phyloP scores from a whole-genome alignment of 306 rosid genomes.

The Cucurbita moschata region DNA sequence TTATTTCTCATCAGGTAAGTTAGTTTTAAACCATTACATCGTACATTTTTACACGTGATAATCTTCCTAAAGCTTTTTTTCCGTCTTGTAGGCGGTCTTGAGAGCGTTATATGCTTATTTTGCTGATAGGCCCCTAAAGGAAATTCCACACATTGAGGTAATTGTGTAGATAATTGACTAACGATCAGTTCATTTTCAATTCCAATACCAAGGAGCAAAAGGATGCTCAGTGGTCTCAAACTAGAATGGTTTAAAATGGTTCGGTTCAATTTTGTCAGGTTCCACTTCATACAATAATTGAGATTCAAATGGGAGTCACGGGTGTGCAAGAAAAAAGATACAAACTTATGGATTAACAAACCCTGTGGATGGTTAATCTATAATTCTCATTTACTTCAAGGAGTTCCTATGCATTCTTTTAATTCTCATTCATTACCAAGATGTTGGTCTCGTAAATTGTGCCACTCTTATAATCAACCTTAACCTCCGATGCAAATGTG shows the following conservation, averaged over 20 bases:
- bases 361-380: background rate
- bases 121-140: conserved; percentile 92
- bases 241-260: background rate
- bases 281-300: conserved; percentile 94
- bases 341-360: conserved; percentile 70
- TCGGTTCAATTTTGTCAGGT: conserved; percentile 33
- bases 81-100: conserved; percentile 70
- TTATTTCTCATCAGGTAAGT: conserved; percentile 86
- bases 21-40: background rate
- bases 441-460: conserved; percentile 7
- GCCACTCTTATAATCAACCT: background rate
- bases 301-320: conserved; percentile 97
- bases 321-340: conserved; percentile 97
- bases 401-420: conserved; percentile 18
- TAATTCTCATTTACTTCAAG: background rate
- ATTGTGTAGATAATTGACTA: background rate
- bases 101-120: conserved; percentile 94
- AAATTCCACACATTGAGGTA: conserved; percentile 96
- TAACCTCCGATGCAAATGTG: background rate
- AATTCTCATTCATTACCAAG: conserved; percentile 21
- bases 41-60: background rate
- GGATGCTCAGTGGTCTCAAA: background rate
- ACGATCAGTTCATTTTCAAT: background rate
- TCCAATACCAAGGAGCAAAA: background rate
- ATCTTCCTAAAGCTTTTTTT: conserved; percentile 5